Percentiles rank a stretch among this genome's conserved stretches.
Evolutionary conservation across 805 yeast genomes (phyloP).

Genomic region (Naumovozyma dairenensis): DNA sequence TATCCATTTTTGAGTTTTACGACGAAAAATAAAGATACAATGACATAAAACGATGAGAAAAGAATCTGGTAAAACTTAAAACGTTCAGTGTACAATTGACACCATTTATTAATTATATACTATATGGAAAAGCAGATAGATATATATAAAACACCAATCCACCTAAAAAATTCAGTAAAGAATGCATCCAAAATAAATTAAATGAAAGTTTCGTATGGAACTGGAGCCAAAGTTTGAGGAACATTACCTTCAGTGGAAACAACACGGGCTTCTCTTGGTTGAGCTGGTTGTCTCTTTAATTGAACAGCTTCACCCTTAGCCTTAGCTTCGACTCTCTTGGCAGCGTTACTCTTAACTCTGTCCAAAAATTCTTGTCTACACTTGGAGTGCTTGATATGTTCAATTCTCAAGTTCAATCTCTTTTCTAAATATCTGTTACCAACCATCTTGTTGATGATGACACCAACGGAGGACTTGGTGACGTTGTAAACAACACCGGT

Average conservation of each 20-base stretch:
- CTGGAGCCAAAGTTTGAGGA: conserved; percentile 96
- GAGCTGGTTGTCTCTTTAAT: conserved; percentile 96
- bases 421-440: conserved; percentile 97
- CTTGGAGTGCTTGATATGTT: conserved; percentile 98
- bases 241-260: conserved; percentile 68
- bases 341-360: conserved; percentile 96
- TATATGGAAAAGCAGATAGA: background rate
- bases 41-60: no score
- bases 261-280: conserved; percentile 85
- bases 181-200: conserved; percentile 47
- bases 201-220: conserved; percentile 98
- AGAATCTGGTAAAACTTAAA: no score
- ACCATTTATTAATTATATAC: background rate
- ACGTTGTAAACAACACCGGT: conserved; percentile 98
- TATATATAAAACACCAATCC: background rate
- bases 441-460: conserved; percentile 92
- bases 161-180: background rate
- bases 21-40: no score
- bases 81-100: background rate
- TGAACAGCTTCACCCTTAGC: conserved; percentile 78
- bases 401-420: conserved; percentile 95
- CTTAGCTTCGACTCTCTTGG: conserved; percentile 85
- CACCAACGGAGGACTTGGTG: conserved; percentile 96
- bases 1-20: no score
- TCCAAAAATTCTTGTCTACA: conserved; percentile 97